Conservation (phyloP, 2,329 filamentous ascomycete genomes). For the Neurospora sp. region DNA sequence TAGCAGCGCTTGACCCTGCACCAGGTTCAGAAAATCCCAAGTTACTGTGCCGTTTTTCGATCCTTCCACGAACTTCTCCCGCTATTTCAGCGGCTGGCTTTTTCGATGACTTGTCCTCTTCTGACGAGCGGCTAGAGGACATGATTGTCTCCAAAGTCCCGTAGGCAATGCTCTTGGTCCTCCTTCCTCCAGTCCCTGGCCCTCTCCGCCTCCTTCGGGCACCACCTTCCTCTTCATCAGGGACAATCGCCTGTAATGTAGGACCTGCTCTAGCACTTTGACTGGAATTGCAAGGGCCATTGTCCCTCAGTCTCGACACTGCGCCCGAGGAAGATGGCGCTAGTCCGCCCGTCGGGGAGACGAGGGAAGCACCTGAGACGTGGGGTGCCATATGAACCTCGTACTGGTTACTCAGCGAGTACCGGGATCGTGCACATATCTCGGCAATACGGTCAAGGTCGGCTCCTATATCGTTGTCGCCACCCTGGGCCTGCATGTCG, state of each 20-base stretch:
- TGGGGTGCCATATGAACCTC: slow-evolving; percentile 55
- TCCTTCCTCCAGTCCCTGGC: slow-evolving; percentile 25
- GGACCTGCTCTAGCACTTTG: slow-evolving; percentile 28
- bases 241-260: slow-evolving; percentile 46
- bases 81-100: slow-evolving; percentile 47
- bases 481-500: slow-evolving; percentile 36
- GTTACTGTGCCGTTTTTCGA: slow-evolving; percentile 25
- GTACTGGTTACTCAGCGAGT: slow-evolving; percentile 57
- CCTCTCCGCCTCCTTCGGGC: slow-evolving; percentile 29
- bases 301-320: background rate
- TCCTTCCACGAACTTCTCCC: slow-evolving; percentile 41
- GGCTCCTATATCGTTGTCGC: slow-evolving; percentile 38
- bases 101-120: slow-evolving; percentile 51
- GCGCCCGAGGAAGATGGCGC: background rate
- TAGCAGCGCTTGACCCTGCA: slow-evolving; percentile 10
- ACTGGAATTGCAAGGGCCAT: slow-evolving; percentile 9
- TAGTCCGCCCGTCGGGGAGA: slow-evolving; percentile 15
- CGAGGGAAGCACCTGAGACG: slow-evolving; percentile 43
- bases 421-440: slow-evolving; percentile 54
- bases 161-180: slow-evolving; percentile 42
- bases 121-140: slow-evolving; percentile 54
- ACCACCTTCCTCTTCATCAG: slow-evolving; percentile 41
- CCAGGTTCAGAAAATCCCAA: slow-evolving; percentile 19
- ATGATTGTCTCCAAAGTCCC: slow-evolving; percentile 58
- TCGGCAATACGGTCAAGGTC: slow-evolving; percentile 57